Conservation (phyloP, 208 protist genomes). For the Crithidia thermophila region DNA sequence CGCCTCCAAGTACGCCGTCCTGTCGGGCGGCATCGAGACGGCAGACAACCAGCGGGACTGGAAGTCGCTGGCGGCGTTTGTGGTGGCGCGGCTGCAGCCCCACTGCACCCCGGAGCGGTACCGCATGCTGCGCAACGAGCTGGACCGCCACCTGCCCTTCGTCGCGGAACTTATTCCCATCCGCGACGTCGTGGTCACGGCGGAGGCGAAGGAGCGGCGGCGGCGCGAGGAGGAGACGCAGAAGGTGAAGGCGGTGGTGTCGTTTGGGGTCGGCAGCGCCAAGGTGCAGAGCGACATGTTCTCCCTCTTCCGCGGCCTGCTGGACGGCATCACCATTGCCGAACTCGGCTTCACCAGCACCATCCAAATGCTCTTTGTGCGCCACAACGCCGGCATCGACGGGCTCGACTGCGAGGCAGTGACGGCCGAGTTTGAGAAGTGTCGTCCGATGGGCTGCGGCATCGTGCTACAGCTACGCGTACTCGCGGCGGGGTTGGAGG, state of each 20-base stretch:
- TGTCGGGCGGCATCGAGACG: constrained; percentile 83
- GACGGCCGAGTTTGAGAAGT: constrained; percentile 65
- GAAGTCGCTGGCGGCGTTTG: constrained; percentile 84
- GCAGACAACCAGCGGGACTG: constrained; percentile 73
- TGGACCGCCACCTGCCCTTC: constrained; percentile 83
- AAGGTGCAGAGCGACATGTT: constrained; percentile 92
- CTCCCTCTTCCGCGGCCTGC: constrained; percentile 72
- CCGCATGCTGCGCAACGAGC: constrained; percentile 40
- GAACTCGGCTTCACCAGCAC: constrained; percentile 80
- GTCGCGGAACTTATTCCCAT: constrained; percentile 85
- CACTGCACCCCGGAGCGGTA: constrained; percentile 40
- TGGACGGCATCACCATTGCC: constrained; percentile 51
- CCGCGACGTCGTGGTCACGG: constrained; percentile 56
- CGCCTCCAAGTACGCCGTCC: constrained; percentile 69
- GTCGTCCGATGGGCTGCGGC: constrained; percentile 54
- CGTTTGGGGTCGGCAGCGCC: constrained; percentile 75
- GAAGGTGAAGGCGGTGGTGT: constrained; percentile 59
- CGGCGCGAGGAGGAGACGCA: constrained; percentile 77
- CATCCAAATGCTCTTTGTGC: constrained; percentile 68
- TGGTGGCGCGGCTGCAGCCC: constrained; percentile 67
- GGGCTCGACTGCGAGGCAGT: constrained; percentile 48
- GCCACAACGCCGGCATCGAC: constrained; percentile 79
- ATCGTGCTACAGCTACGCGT: constrained; percentile 41
- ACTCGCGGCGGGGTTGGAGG: constrained; percentile 41
- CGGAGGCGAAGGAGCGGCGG: constrained; percentile 56